Percentiles rank a stretch among this genome's conserved stretches.
Conservation (phyloP, 257 asterid species). For the Solanum megistacrolobum region DNA sequence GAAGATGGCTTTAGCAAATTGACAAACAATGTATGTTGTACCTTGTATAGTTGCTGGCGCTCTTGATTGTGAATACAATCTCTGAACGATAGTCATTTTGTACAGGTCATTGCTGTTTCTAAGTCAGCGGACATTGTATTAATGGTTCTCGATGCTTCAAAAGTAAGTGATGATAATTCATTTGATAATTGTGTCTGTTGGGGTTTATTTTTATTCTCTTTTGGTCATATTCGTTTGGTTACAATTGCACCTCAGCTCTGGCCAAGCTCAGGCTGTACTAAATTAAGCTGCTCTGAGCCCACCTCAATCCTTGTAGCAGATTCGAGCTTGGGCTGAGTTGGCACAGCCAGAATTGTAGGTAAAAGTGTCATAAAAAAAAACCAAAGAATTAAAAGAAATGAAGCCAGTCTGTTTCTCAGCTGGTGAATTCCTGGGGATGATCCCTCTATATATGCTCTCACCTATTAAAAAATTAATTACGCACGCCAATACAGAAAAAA, state of each 20-base stretch:
- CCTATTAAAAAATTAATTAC: neutral
- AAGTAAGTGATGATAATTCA: slow-evolving; percentile 26
- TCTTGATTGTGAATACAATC: slow-evolving; percentile 3
- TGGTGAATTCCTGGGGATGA: neutral
- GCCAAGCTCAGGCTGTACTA: neutral
- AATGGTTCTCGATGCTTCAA: slow-evolving; percentile 74
- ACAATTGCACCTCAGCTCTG: neutral
- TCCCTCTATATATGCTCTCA: neutral
- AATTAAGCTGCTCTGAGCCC: neutral
- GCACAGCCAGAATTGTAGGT: neutral
- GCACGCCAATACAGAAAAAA: neutral
- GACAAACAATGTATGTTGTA: neutral
- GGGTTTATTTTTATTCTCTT: neutral
- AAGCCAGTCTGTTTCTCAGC: neutral
- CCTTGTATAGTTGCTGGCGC: neutral
- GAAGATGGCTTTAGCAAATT: neutral
- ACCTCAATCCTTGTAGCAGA: neutral
- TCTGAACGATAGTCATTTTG: slow-evolving; percentile 8
- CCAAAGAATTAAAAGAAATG: neutral
- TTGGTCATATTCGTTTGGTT: neutral
- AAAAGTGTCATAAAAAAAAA: neutral
- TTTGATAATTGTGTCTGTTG: neutral
- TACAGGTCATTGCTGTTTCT: slow-evolving; percentile 92
- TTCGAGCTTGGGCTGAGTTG: neutral
- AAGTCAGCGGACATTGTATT: slow-evolving; percentile 93